phyloP scores from a whole-genome alignment of 2,329 filamentous ascomycete genomes.

The Periconia macrospinosa region DNA sequence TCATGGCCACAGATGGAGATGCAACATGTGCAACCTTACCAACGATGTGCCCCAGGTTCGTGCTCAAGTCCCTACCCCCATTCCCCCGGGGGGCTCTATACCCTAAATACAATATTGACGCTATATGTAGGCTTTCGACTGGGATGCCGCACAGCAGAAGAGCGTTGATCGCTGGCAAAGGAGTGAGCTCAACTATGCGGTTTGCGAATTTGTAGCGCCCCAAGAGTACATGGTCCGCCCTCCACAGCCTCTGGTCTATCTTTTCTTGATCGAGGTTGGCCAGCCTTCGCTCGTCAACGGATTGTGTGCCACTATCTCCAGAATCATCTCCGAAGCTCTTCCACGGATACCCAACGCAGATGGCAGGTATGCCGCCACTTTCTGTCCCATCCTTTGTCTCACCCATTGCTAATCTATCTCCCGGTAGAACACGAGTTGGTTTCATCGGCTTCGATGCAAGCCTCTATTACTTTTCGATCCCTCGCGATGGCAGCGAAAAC shows the following conservation, averaged over 20 bases:
- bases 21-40: conserved; percentile 99
- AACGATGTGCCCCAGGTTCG: conserved; percentile 88
- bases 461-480: conserved; percentile 94
- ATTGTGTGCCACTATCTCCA: conserved; percentile 85
- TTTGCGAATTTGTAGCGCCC: conserved; percentile 95
- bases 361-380: conserved; percentile 48
- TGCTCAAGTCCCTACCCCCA: background rate
- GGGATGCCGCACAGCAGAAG: conserved; percentile 91
- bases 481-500: conserved; percentile 82
- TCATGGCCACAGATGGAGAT: conserved; percentile 96
- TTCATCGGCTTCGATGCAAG: conserved; percentile 96
- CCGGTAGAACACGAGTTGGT: conserved; percentile 73
- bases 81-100: background rate
- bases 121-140: conserved; percentile 73
- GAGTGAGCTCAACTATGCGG: conserved; percentile 90
- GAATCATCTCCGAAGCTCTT: conserved; percentile 92
- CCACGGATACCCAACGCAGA: conserved; percentile 98
- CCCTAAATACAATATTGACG: conserved; percentile 1
- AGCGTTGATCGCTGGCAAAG: conserved; percentile 89
- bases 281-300: conserved; percentile 87
- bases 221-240: conserved; percentile 99
- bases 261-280: conserved; percentile 95
- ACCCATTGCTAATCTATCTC: background rate
- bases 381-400: background rate
- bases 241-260: conserved; percentile 90